Evolutionary conservation across 2,329 filamentous ascomycete genomes (phyloP), one percentile per base, ranked within the genome.

Genomic region (Conoideocrella luteorostrata): DNA sequence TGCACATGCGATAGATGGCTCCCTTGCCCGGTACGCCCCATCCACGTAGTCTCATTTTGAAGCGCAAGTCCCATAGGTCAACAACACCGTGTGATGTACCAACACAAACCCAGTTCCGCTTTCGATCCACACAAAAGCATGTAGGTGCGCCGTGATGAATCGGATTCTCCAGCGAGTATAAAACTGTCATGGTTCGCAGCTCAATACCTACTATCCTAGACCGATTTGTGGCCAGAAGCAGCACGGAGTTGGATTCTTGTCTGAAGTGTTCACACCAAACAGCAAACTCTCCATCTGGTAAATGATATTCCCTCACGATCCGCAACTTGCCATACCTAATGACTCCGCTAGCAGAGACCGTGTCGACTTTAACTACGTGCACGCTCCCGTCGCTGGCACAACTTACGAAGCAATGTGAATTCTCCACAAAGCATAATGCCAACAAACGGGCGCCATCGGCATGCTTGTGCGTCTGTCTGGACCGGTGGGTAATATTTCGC

Each of bases 31-130:
- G 82, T 22, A 96, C 77, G 1, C 88, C 88, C 88, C 90, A 97
- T 12, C 84, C 86, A 61, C 87, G 89, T 20, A 97, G 71, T 18
- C 88, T 80, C 54, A 97, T 78, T 52, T 82, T 85, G 72, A 98
- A 98, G n/a, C 93, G 84, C 32, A 98, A 73, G 63, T 98, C 93
- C 93, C 93, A 98, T 2, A 98, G 75, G 59, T 95, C 86, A 7
- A 98, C 71, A 22, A 97, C 84, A 28, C 94, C 93, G 59, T 97
- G 90, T 0, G 88, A 88, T 1, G 94, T 98, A 28, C 90, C 93
- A 1, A 97, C 68, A 2, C 95, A 76, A 3, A 98, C 71, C 93
- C 93, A 98, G 57, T 93, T 89, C 40, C 86, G 83, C 58, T 83
- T 87, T 45, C 80, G 78, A 57, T 96, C 89, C 24, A 95, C 75